Base-by-base conservation (phyloP, 495 filamentous ascomycete species). In the Neurospora sp. region DNA sequence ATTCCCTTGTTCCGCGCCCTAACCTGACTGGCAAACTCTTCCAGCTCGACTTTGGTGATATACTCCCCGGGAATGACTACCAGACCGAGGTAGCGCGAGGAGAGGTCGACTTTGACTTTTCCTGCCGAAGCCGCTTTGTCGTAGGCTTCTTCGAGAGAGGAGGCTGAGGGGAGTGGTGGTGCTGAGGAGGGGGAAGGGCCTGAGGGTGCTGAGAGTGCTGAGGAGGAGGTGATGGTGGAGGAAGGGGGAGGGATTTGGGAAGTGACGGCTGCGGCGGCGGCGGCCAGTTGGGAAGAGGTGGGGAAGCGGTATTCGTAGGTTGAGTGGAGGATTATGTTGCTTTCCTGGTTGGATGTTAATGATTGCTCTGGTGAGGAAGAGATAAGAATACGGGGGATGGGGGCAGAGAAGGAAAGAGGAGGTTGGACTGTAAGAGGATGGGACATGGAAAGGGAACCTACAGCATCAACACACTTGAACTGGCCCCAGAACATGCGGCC, bases 1-100 rank as follows among this genome's bases (percentile, higher is more conserved):
- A 2, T 31, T 31, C 31, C 31, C 31, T 31, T 31, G 2, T 31
- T 31, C 31, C 31, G 31, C 1, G 1, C 31, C 31, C 31, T 31
- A 31, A 31, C 4, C 31, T 31, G 87, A 71, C 85, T 87, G 0
- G 74, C 76, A 75, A 88, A 89, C 76, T 94, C 92, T 80, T 98
- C 94, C 41, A 93, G 86, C 82, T 98, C 95, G 75, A 99, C 95
- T 84, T 90, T 93, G 74, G 86, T 90, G 75, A 99, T 93, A 78
- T 94, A 86, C 75, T 92, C 84, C 16, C 96, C 95, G 1, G 96
- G 96, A 10, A 98, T 89, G 9, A 97, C 95, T 40, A 99, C 91
- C 9, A 98, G 85, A 0, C 96, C 96, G 60, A 99, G 89, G 78
- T 93, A 94, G 38, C 96, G 89, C 75, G 91, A 93, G 16, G 89